Evolutionary conservation across 164 flowering plant genomes (phyloP).

Genomic region (Litsea cubeba): DNA sequence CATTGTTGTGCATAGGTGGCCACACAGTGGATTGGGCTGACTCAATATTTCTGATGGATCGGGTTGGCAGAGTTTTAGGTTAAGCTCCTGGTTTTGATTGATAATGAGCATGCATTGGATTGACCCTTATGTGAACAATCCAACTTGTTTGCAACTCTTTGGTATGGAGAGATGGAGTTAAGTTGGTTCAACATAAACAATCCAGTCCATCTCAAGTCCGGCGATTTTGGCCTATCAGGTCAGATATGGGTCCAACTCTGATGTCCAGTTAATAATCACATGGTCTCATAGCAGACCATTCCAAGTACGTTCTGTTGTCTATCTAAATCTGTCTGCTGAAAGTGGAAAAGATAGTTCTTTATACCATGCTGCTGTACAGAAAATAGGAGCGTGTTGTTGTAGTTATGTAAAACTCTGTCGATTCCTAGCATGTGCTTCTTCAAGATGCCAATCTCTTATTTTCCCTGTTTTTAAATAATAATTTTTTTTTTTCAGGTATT

Average conservation of each 20-base stretch:
- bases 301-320: background rate
- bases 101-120: no score
- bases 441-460: background rate
- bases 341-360: no score
- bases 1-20: no score
- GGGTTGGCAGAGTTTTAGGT: no score
- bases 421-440: background rate
- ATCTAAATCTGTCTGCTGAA: background rate
- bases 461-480: background rate
- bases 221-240: background rate
- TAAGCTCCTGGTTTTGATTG: no score
- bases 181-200: background rate
- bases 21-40: no score
- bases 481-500: conserved; percentile 42
- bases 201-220: background rate
- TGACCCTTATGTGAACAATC: no score
- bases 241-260: background rate
- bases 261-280: background rate
- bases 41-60: background rate
- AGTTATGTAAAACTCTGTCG: background rate
- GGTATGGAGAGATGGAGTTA: background rate
- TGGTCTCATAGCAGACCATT: background rate
- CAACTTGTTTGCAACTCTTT: no score
- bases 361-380: background rate
- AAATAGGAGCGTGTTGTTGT: background rate